Conservation (phyloP, 2,329 filamentous ascomycete species). For the Nemania sp. region DNA sequence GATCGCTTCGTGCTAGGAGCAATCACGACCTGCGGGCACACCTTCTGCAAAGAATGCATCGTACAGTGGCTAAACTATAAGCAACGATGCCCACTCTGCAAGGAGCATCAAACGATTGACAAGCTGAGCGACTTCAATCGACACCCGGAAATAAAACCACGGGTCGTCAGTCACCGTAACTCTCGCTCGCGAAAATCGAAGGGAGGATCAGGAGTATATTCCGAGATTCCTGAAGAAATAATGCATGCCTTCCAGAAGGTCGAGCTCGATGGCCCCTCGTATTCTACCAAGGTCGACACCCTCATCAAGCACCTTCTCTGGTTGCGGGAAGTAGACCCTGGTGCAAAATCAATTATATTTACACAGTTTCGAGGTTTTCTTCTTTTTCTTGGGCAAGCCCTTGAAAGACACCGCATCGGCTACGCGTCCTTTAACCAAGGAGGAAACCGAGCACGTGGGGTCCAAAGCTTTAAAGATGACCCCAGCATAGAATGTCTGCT, state of each 20-base stretch:
- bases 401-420: conserved; percentile 72
- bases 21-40: conserved; percentile 85
- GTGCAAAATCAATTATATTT: conserved; percentile 91
- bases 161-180: conserved; percentile 13
- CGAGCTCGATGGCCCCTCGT: conserved; percentile 72
- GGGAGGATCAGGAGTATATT: conserved; percentile 65
- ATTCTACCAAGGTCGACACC: conserved; percentile 89
- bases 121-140: conserved; percentile 86
- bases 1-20: conserved; percentile 72
- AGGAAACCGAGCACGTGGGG: conserved; percentile 57
- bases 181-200: conserved; percentile 30
- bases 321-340: conserved; percentile 81
- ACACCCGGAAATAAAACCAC: conserved; percentile 72
- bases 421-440: conserved; percentile 67
- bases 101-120: conserved; percentile 62
- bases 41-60: conserved; percentile 90
- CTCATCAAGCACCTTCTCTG: conserved; percentile 80
- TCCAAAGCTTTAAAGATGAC: conserved; percentile 76
- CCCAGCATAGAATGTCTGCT: conserved; percentile 78
- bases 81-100: conserved; percentile 81
- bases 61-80: conserved; percentile 74
- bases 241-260: conserved; percentile 82
- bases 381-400: conserved; percentile 69
- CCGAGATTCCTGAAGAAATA: conserved; percentile 70
- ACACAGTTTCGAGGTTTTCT: conserved; percentile 74